These are phyloP conservation scores for Xylaria scruposa DNA, from an alignment of 495 filamentous ascomycete species.

Conservation along the genomic window DNA sequence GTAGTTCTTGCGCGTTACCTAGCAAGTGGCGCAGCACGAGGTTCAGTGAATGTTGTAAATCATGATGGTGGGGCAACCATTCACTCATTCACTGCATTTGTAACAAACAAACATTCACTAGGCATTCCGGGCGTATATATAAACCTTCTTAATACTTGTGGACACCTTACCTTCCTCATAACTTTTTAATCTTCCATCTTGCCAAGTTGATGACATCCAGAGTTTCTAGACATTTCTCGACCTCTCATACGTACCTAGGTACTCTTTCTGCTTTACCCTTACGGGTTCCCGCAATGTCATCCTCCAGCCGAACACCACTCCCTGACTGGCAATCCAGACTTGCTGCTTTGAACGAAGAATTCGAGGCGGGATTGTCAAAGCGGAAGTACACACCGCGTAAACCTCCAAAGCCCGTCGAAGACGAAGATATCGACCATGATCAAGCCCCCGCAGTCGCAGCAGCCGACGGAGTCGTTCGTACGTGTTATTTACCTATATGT, in stretches of 20 bases:
- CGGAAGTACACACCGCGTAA: neutral
- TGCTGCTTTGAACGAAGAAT: neutral
- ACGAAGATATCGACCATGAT: neutral
- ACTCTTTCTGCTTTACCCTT: neutral
- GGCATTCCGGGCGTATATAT: neutral
- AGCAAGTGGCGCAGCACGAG: no score
- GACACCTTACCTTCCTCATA: neutral
- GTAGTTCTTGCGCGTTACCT: neutral
- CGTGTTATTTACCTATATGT: neutral
- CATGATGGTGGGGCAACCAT: neutral
- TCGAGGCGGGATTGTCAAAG: neutral
- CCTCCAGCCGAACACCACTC: neutral
- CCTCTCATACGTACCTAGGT: neutral
- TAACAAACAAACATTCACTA: neutral
- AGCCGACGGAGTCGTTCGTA: slow-evolving; percentile 5
- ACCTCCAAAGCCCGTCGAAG: neutral
- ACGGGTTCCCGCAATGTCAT: neutral
- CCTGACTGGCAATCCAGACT: neutral
- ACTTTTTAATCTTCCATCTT: neutral
- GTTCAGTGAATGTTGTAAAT: neutral
- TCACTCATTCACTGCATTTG: neutral
- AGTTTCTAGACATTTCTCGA: neutral
- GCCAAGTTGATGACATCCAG: neutral
- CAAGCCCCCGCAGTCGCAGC: neutral
- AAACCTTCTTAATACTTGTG: neutral